Evolutionary conservation across 2,329 filamentous ascomycete species (phyloP), one percentile per base, ranked within the genome.

Genomic region (Colletotrichum simmondsii): DNA sequence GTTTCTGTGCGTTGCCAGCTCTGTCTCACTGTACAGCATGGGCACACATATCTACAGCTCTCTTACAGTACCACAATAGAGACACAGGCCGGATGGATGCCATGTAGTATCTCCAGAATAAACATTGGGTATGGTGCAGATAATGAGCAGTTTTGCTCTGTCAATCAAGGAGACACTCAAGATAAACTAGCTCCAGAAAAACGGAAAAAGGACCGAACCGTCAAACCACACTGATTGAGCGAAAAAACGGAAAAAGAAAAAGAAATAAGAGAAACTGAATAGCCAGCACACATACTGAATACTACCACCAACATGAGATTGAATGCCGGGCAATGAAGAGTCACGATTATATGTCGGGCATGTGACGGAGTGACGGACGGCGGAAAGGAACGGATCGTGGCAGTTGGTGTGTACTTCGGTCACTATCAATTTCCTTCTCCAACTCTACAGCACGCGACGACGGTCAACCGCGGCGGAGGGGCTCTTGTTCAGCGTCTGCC

Each of bases 351-450:
- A 54, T 32, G n/a, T 26, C 35, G 10, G 42, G 35, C 42, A 73
- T 62, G 66, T 58, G 64, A 59, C 37, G 67, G 61, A 30, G 32
- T n/a, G 68, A 73, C 61, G 64, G 26, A 35, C 54, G 67, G 67
- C 61, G 53, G 66, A 73, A 71, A 37, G 71, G 71, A 73, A 64
- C 61, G 61, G 61, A 54, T 14, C n/a, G 8, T 42, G 14, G 32
- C 56, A 16, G 35, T 30, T 11, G 26, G 56, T 52, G 61, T 22
- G 49, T 64, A 64, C 61, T 52, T 72, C 62, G 8, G 26, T 30
- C 71, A 73, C 71, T 73, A 73, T 56, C 71, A 73, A 28, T 65
- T 57, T 69, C 30, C 24, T 24, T 28, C 19, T 42, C 24, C 46
- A 35, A 49, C 66, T 28, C 19, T 42, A 8, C 32, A 35, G 56